Conservation (phyloP, 768 basidiomycete species). For the Russula sp. region DNA sequence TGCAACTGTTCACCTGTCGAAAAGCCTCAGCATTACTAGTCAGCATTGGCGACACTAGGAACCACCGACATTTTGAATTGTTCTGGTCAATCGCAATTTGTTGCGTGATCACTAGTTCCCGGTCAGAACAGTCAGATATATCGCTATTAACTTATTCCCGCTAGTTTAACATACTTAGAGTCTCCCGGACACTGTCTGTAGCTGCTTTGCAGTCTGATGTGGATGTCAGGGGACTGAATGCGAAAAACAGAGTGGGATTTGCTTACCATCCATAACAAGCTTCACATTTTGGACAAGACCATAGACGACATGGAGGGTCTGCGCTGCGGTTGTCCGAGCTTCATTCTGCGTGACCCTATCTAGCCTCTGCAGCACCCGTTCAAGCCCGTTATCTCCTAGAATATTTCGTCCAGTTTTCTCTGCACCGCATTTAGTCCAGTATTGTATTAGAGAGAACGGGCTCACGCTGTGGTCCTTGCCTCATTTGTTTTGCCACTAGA, state of each 20-base stretch:
- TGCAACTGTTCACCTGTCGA: not conserved
- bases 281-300: not conserved
- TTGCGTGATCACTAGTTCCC: not conserved
- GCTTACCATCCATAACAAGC: not conserved
- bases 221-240: not conserved
- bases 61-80: not conserved
- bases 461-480: not conserved
- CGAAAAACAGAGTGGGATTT: not conserved
- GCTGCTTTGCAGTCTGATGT: not conserved
- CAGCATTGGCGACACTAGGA: not conserved
- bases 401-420: not conserved
- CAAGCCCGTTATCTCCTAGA: not conserved
- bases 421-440: not conserved
- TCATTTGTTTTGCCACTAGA: not conserved
- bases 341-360: not conserved
- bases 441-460: not conserved
- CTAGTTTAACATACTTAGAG: not conserved
- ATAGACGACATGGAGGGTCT: not conserved
- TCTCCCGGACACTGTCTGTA: not conserved
- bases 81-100: not conserved
- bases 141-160: no score
- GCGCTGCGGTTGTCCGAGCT: not conserved
- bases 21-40: not conserved
- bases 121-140: not conserved
- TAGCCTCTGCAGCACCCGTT: not conserved